These are phyloP conservation scores for Aspergillus sclerotialis DNA, from an alignment of 2,329 filamentous ascomycete genomes.

Conservation along the genomic window DNA sequence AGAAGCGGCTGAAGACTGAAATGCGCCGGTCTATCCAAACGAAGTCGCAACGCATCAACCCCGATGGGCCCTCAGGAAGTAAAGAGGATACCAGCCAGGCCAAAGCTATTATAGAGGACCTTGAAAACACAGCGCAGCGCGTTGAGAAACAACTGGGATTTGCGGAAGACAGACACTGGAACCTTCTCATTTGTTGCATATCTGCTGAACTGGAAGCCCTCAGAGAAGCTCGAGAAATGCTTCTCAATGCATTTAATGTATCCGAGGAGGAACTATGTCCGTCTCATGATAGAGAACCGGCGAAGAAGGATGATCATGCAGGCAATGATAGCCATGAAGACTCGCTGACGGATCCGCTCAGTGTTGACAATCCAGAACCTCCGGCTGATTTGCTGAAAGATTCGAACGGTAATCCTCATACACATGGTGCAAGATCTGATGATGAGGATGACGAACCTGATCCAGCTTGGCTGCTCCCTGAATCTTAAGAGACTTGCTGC, in stretches of 20 bases:
- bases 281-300: conserved; percentile 4
- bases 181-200: conserved; percentile 54
- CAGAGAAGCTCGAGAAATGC: conserved; percentile 29
- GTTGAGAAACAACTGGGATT: conserved; percentile 45
- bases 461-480: conserved; percentile 36
- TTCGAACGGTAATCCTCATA: conserved; percentile 13
- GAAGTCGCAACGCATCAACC: conserved; percentile 11
- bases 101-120: conserved; percentile 33
- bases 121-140: conserved; percentile 40
- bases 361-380: conserved; percentile 26
- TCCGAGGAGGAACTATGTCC: conserved; percentile 12
- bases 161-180: conserved; percentile 52
- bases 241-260: conserved; percentile 27
- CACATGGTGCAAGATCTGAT: conserved; percentile 21
- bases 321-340: conserved; percentile 4
- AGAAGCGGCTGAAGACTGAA: conserved; percentile 23
- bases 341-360: conserved; percentile 12
- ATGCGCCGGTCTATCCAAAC: conserved; percentile 26
- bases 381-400: conserved; percentile 31
- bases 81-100: conserved; percentile 17
- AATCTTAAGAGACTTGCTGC: conserved; percentile 8
- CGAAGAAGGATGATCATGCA: conserved; percentile 1
- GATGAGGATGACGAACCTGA: conserved; percentile 39
- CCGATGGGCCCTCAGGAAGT: conserved; percentile 6
- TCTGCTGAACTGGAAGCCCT: conserved; percentile 56